Evolutionary conservation across 2,329 filamentous ascomycete species (phyloP).

Genomic region (Hypoxylon sp.): DNA sequence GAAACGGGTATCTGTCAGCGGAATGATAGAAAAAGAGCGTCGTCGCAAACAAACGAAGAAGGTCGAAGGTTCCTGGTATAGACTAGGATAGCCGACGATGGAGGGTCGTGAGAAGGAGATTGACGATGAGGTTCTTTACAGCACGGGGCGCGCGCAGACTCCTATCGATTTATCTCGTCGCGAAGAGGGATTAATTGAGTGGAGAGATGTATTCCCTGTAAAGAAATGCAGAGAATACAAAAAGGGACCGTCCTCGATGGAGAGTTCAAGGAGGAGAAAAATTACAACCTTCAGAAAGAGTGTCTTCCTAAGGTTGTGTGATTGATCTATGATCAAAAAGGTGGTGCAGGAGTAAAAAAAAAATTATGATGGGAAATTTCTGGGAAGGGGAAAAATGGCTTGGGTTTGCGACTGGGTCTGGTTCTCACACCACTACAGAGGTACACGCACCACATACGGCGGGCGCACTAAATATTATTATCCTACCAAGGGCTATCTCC

Average conservation of each 20-base stretch:
- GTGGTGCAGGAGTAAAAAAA: slow-evolving; percentile 50
- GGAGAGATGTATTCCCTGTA: slow-evolving; percentile 50
- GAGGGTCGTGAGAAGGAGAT: slow-evolving; percentile 31
- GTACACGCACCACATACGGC: slow-evolving; percentile 18
- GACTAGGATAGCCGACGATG: slow-evolving; percentile 18
- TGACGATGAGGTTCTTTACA: slow-evolving; percentile 27
- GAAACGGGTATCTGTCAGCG: slow-evolving; percentile 43
- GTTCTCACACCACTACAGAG: slow-evolving; percentile 10
- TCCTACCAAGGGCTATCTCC: not conserved
- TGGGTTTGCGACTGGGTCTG: slow-evolving; percentile 41
- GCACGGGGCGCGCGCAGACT: slow-evolving; percentile 44
- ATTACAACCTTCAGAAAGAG: slow-evolving; percentile 49
- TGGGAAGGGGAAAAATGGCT: slow-evolving; percentile 48
- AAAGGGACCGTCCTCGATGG: slow-evolving; percentile 48
- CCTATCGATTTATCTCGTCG: slow-evolving; percentile 45
- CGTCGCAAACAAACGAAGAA: slow-evolving; percentile 43
- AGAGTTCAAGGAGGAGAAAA: slow-evolving; percentile 44
- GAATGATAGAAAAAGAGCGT: slow-evolving; percentile 44
- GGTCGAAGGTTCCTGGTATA: slow-evolving; percentile 16
- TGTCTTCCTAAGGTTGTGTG: slow-evolving; percentile 49
- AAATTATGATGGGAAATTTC: slow-evolving; percentile 53
- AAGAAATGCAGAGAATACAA: slow-evolving; percentile 52
- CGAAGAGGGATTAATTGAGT: slow-evolving; percentile 46
- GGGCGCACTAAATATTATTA: slow-evolving; percentile 18
- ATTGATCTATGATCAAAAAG: slow-evolving; percentile 52